Percentiles rank a stretch among this genome's conserved stretches.
Conservation (phyloP, 1,284 basidiomycete genomes). For the Meira nashicola region DNA sequence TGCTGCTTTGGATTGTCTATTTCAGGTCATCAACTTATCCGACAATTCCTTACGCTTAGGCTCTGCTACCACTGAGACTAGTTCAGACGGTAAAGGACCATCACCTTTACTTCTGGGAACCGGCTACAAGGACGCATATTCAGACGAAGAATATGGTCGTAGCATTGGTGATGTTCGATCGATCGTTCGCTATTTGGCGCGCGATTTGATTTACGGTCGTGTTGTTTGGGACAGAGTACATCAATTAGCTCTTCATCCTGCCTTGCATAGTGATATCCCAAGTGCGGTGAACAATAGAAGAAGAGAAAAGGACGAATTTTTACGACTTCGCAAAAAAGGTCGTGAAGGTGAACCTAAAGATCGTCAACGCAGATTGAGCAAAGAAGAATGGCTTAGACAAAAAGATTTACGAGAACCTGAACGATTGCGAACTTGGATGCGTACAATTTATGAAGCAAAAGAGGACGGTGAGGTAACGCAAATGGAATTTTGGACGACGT, state of each 20-base stretch:
- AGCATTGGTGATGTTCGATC: not conserved
- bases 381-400: slow-evolving; percentile 23
- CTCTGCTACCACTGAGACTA: not conserved
- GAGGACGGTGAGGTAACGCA: slow-evolving; percentile 73
- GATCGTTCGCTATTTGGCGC: slow-evolving; percentile 3
- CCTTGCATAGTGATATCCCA: slow-evolving; percentile 8
- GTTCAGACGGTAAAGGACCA: not conserved
- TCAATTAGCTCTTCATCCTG: slow-evolving; percentile 4
- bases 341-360: slow-evolving; percentile 18
- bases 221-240: slow-evolving; percentile 8
- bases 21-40: slow-evolving; percentile 25
- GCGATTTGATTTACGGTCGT: slow-evolving; percentile 3
- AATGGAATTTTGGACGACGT: slow-evolving; percentile 82
- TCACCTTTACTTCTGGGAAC: not conserved
- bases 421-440: slow-evolving; percentile 64
- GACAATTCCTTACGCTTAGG: slow-evolving; percentile 6
- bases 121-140: not conserved
- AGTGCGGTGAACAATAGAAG: slow-evolving; percentile 13
- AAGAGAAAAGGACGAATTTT: slow-evolving; percentile 23
- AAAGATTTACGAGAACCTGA: slow-evolving; percentile 35
- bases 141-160: not conserved
- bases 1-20: slow-evolving; percentile 40
- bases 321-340: slow-evolving; percentile 7
- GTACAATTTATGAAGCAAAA: slow-evolving; percentile 67
- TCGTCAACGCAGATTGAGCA: slow-evolving; percentile 27